A percentile compares a stretch with the other conserved stretches of the same genome.
These are phyloP conservation scores for Pulveroboletus frians DNA, from an alignment of 768 basidiomycete genomes.

Conservation along the genomic window DNA sequence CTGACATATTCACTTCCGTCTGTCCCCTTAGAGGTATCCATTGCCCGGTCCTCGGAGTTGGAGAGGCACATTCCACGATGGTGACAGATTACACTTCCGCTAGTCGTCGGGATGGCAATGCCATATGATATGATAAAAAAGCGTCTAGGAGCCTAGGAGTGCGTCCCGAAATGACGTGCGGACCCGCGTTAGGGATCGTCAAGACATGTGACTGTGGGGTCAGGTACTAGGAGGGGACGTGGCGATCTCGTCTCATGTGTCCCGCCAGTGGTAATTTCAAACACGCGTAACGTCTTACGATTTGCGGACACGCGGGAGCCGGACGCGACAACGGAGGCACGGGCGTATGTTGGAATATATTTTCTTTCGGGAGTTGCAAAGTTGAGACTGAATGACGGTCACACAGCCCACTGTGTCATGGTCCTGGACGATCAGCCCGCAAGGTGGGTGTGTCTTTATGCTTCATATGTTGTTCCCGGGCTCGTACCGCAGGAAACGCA, in stretches of 20 bases:
- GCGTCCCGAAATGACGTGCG: too few species aligned
- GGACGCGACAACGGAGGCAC: background rate
- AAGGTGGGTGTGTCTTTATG: background rate
- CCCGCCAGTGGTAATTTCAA: background rate
- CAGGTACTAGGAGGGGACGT: background rate
- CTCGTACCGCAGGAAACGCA: background rate
- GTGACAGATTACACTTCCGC: too few species aligned
- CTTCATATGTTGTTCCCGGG: too few species aligned
- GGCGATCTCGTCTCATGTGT: background rate
- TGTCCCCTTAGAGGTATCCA: too few species aligned
- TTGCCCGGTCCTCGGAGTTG: too few species aligned
- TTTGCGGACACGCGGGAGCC: slow-evolving; percentile 3
- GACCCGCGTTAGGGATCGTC: background rate
- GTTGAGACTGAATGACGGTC: background rate
- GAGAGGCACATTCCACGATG: too few species aligned
- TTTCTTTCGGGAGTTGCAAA: background rate
- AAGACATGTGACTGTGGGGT: background rate
- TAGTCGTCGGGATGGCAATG: too few species aligned
- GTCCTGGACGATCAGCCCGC: background rate
- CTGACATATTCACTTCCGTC: too few species aligned
- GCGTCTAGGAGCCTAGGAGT: too few species aligned
- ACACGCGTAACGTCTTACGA: background rate
- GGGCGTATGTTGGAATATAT: too few species aligned
- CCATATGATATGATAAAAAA: too few species aligned
- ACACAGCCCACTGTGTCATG: background rate